Evolutionary conservation across 805 yeast species (phyloP), one percentile per base, ranked within the genome.

Genomic region (Pachysolen tannophilus): DNA sequence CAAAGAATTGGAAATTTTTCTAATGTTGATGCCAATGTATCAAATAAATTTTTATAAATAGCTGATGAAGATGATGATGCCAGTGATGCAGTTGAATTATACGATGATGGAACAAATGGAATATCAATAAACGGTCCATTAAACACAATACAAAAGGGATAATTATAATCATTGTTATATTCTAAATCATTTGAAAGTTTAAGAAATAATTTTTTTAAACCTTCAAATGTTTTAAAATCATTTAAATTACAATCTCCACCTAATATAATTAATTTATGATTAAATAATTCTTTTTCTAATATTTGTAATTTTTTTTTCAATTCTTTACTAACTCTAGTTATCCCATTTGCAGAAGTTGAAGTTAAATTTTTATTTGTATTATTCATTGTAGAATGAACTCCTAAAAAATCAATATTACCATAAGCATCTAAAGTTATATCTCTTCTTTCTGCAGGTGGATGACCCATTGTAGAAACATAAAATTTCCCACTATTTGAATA

Each of bases 391-490:
- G 40, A 19, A 23, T 35, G 35, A 18, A 33, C 26, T 7, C 39
- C 35, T 29, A 33, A 25, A 44, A 87, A 79, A 54, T 92, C 97
- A 17, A 84, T 47, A 44, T 81, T 71, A 1, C 95, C 97, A 40
- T 77, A 77, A 1, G 80, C 78, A 18, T 82, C 88, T 37, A 77
- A 49, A 1, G 94, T 67, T 1, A 50, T 55, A 7, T 69, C 77
- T 39, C 97, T 65, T 43, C 72, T 65, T 52, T 92, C 99, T 3
- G 86, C 80, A 0, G 92, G 87, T 3, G 98, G 97, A 40, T 86
- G 95, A 3, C 82, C 81, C 33, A 92, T 67, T 4, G 81, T 70
- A 20, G 82, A 69, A 1, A 82, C 94, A 44, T 80, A 76, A 50
- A 92, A 87, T 32, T 70, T 76, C 2, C 78, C 75, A 13, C 75